Evolutionary conservation across 1,284 basidiomycete genomes (phyloP), one percentile per base, ranked within the genome.

Genomic region (Apiotrichum gamsii): DNA sequence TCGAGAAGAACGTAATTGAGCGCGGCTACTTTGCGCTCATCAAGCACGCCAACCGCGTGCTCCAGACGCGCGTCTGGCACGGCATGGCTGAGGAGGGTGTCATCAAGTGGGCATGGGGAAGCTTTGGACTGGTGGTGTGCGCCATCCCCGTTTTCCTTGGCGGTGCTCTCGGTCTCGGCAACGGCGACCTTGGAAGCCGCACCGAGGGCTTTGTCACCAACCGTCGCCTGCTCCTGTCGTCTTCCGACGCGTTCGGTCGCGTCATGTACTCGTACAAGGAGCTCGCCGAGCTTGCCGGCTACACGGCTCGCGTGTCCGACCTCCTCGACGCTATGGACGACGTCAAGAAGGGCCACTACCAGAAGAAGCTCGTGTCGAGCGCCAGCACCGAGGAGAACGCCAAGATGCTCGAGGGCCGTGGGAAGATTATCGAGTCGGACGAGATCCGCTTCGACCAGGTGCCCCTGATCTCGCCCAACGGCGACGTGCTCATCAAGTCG

Each of bases 51-150:
- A 87, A 88, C 63, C 79, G 80, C 47, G 85, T 95, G 3, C 77
- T 94, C 60, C 75, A 80, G 36, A 83, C 86, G 51, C 78, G 86
- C 24, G 87, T 94, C 77, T 89, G 85, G 82, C 90, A 95, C 70
- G 84, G 86, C 2, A 89, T 91, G 72, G 80, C 84, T 8, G 91
- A 96, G 68, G 94, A 98, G 70, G 90, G 90, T 2, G 85, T 98
- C 48, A 86, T 97, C 64, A 97, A 97, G 72, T 94, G 93, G 93
- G 68, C 93, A 14, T 97, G 94, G 94, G 93, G 93, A 57, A 86
- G 84, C 64, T 85, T 95, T 64, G 93, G 93, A 20, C 83, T 97
- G 23, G 80, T 89, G 48, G 82, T 96, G 20, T 97, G 94, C 68
- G 89, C 90, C 5, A 87, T 97, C 40, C 94, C 94, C 0, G 84